These are phyloP conservation scores for Nematocida ausubeli DNA, from an alignment of 371 early-diverging fungal genomes.

Conservation along the genomic window DNA sequence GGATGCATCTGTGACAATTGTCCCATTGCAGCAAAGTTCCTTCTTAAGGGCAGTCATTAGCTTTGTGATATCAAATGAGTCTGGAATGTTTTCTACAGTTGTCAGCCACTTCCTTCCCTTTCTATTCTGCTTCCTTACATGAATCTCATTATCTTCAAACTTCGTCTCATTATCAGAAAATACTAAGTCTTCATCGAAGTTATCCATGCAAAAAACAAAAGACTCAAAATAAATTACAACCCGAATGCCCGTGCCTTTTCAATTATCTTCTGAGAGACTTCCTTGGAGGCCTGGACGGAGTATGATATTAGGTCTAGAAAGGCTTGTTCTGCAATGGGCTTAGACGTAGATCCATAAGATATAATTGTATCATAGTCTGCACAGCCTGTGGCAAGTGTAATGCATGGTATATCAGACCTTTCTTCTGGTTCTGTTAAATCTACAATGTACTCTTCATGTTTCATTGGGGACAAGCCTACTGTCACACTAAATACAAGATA, in stretches of 20 bases:
- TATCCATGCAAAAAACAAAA: conserved; percentile 34
- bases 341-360: conserved; percentile 5
- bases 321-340: not conserved
- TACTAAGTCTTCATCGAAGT: conserved; percentile 20
- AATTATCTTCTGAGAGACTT: not conserved
- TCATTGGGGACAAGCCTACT: not conserved
- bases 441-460: not conserved
- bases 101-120: conserved; percentile 91
- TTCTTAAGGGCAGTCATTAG: conserved; percentile 87
- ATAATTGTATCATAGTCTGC: not conserved
- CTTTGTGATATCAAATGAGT: conserved; percentile 77
- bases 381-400: conserved; percentile 11
- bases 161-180: conserved; percentile 40
- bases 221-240: not conserved
- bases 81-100: conserved; percentile 81
- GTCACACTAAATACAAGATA: conserved; percentile 29
- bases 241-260: not conserved
- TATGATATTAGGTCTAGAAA: not conserved
- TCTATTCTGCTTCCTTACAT: conserved; percentile 81
- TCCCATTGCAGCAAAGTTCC: conserved; percentile 89
- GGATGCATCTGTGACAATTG: conserved; percentile 78
- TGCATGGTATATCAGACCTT: not conserved
- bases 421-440: conserved; percentile 39
- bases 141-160: conserved; percentile 54
- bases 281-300: not conserved